Evolutionary conservation across 1,284 basidiomycete species (phyloP).

Genomic region (Naganishia sp.): DNA sequence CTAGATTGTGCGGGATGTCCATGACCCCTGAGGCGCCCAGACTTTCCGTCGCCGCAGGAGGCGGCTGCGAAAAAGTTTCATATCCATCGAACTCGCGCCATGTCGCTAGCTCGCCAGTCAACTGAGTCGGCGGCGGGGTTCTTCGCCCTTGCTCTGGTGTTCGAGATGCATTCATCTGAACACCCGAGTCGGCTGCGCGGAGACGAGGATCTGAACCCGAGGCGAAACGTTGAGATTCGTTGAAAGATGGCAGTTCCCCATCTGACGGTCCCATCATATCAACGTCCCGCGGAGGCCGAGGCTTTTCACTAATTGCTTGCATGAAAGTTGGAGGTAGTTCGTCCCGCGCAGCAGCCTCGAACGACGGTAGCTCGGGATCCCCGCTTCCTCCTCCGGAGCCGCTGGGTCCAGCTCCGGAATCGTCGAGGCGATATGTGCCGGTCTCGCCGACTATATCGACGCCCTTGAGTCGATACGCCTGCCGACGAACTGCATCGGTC

Average conservation of each 20-base stretch:
- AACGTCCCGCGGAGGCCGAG: not conserved
- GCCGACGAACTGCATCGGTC: slow-evolving; percentile 40
- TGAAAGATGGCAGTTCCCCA: slow-evolving; percentile 30
- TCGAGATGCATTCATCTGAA: not conserved
- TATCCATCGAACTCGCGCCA: slow-evolving; percentile 53
- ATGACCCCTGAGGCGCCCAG: slow-evolving; percentile 48
- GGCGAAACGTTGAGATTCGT: slow-evolving; percentile 20
- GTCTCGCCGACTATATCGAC: slow-evolving; percentile 47
- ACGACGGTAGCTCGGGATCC: slow-evolving; percentile 45
- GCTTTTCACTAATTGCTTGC: slow-evolving; percentile 9
- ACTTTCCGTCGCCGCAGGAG: slow-evolving; percentile 47
- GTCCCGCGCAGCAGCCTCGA: slow-evolving; percentile 36
- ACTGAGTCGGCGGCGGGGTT: slow-evolving; percentile 9
- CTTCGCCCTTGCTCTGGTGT: not conserved
- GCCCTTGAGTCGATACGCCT: slow-evolving; percentile 52
- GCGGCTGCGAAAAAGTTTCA: slow-evolving; percentile 53
- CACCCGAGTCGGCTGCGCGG: not conserved
- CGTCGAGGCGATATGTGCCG: slow-evolving; percentile 41
- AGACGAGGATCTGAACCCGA: not conserved
- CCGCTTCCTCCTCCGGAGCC: slow-evolving; percentile 5
- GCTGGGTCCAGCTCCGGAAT: slow-evolving; percentile 3
- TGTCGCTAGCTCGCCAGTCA: slow-evolving; percentile 30
- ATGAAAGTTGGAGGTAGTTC: slow-evolving; percentile 26
- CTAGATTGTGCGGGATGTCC: slow-evolving; percentile 50
- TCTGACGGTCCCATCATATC: not conserved